Conservation (phyloP, 345 rosid species). For the Laguncularia racemosa region DNA sequence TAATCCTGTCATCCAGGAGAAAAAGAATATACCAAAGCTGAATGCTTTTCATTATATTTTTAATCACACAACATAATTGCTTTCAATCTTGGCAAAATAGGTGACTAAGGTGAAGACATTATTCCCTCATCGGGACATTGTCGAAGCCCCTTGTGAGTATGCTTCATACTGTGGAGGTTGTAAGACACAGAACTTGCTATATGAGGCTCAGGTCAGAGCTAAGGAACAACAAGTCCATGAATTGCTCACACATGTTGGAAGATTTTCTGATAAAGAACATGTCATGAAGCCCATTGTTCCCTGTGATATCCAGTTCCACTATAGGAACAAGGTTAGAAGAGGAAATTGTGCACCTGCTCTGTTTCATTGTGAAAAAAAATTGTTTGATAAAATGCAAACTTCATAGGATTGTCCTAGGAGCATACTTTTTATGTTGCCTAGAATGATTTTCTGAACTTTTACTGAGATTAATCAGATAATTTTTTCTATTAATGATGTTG, state of each 20-base stretch:
- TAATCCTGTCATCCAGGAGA: too few species aligned
- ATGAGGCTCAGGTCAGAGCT: slow-evolving; percentile 80
- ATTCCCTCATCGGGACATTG: slow-evolving; percentile 60
- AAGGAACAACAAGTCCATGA: slow-evolving; percentile 81
- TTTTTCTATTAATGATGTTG: too few species aligned
- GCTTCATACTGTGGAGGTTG: slow-evolving; percentile 84
- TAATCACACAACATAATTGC: too few species aligned
- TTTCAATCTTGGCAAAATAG: slow-evolving; percentile 14
- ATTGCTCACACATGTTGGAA: slow-evolving; percentile 62
- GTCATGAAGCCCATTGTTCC: slow-evolving; percentile 77
- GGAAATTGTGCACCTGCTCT: neutral
- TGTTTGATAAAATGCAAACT: neutral
- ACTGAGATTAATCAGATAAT: too few species aligned
- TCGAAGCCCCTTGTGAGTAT: slow-evolving; percentile 93
- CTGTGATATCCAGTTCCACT: slow-evolving; percentile 69
- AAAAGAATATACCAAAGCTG: too few species aligned
- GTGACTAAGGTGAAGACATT: slow-evolving; percentile 65
- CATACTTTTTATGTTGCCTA: too few species aligned
- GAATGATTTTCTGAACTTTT: too few species aligned
- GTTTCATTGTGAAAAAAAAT: neutral
- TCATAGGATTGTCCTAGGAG: too few species aligned
- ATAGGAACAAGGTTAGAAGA: slow-evolving; percentile 73
- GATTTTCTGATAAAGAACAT: slow-evolving; percentile 38
- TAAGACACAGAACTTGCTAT: slow-evolving; percentile 70
- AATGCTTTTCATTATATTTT: too few species aligned